A percentile compares a stretch with the other conserved stretches of the same genome.
Evolutionary conservation across 441 rosid genomes (phyloP).

Genomic region (Daphne laureola): DNA sequence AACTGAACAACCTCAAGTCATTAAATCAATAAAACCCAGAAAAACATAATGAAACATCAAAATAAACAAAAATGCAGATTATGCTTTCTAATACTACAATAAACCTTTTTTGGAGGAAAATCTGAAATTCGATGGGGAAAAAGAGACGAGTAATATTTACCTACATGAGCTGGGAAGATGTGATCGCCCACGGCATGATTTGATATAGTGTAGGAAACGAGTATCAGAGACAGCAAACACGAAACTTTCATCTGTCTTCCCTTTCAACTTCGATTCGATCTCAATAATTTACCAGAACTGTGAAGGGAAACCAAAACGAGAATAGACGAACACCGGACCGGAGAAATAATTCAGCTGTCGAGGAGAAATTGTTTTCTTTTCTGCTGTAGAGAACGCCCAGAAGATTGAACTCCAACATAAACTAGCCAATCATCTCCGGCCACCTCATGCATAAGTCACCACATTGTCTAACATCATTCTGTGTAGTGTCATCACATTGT

Average conservation of each 20-base stretch:
- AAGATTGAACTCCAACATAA: constrained; percentile 3
- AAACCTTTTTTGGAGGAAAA: neutral
- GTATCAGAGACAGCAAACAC: constrained; percentile 16
- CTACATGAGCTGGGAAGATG: constrained; percentile 59
- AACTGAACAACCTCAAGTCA: too few relatives aligned
- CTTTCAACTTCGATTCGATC: too few relatives aligned
- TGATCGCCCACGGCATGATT: constrained; percentile 40
- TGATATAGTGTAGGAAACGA: constrained; percentile 19
- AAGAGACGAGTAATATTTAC: constrained; percentile 20
- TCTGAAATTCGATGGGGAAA: neutral
- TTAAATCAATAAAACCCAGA: too few relatives aligned
- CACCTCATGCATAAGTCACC: constrained; percentile 19
- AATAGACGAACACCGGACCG: neutral
- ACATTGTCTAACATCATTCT: too few relatives aligned
- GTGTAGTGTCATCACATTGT: too few relatives aligned
- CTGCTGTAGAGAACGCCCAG: neutral
- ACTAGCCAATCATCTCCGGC: constrained; percentile 16
- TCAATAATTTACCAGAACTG: too few relatives aligned
- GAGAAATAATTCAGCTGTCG: neutral
- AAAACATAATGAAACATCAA: too few relatives aligned
- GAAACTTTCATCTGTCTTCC: constrained; percentile 18
- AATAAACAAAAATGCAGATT: constrained; percentile 4
- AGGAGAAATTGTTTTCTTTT: neutral
- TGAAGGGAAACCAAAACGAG: too few relatives aligned
- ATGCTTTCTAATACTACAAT: neutral